phyloP scores from a whole-genome alignment of 306 rosid species.

The Lathyrus tuberosus region DNA sequence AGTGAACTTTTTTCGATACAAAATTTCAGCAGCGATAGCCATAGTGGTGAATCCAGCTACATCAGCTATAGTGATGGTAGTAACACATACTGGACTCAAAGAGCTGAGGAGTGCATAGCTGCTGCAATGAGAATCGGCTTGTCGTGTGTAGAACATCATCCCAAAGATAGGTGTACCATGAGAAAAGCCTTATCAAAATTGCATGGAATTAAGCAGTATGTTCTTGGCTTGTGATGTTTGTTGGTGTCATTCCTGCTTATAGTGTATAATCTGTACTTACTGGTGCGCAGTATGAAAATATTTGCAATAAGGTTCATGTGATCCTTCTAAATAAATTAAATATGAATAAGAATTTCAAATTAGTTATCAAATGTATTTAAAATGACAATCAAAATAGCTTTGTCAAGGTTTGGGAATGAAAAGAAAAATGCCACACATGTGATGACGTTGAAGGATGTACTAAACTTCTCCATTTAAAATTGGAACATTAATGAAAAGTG shows the following conservation, averaged over 20 bases:
- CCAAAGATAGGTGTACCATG: constrained; percentile 46
- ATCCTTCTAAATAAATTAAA: too few relatives aligned
- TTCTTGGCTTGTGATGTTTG: constrained; percentile 6
- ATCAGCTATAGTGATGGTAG: background rate
- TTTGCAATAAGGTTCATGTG: too few relatives aligned
- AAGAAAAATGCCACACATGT: too few relatives aligned
- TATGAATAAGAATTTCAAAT: too few relatives aligned
- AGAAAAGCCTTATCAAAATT: constrained; percentile 38
- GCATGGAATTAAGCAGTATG: constrained; percentile 26
- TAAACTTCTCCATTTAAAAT: too few relatives aligned
- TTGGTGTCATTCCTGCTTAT: background rate
- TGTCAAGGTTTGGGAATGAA: too few relatives aligned
- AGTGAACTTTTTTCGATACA: background rate
- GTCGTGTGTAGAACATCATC: constrained; percentile 32
- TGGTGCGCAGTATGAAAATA: too few relatives aligned
- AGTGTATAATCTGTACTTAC: too few relatives aligned
- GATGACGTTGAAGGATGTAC: too few relatives aligned
- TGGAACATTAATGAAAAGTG: too few relatives aligned
- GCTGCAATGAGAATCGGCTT: constrained; percentile 39
- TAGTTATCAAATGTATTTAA: too few relatives aligned
- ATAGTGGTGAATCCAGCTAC: background rate
- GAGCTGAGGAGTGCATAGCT: constrained; percentile 33
- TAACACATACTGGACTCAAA: background rate
- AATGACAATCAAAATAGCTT: too few relatives aligned
- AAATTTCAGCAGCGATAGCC: constrained; percentile 4